Evolutionary conservation across 2,329 filamentous ascomycete genomes (phyloP), one percentile per base, ranked within the genome.

Genomic region (Xylaria multiplex): DNA sequence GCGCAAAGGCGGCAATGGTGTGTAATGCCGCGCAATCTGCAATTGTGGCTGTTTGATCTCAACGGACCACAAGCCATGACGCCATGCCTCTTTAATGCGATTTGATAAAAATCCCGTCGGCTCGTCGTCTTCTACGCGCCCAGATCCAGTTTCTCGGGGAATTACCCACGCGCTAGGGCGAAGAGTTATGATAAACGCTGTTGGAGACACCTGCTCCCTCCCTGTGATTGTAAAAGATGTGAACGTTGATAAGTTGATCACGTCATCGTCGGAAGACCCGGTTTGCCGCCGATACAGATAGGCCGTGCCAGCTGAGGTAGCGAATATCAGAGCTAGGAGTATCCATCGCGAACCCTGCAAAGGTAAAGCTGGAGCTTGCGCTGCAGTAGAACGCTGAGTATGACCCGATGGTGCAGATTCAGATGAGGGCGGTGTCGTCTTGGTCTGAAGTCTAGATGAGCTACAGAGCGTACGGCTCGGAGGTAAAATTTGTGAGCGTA

Each of bases 1-100:
- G 37, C 13, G 14, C 1, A 65, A 24, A 0, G 88, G 85, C 0
- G 93, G 95, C 0, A 99, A 82, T 0, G 95, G 93, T 3, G 96
- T 98, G 79, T 99, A 99, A 64, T 93, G 90, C 68, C 96, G 83
- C 49, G 93, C 92, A 72, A 99, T 97, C 79, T 97, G 94, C 64
- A 98, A 81, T 77, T 97, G 90, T 2, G 96, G 96, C 80, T 98
- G 96, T 81, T 97, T 97, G 75, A 97, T 89, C 81, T 97, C 91
- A 40, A 98, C 90, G 69, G 91, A 93, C 91, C 93, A 97, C 48
- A 96, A 84, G 4, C 91, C 91, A 62, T 86, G 83, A 49, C 79
- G 78, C 86, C 88, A 90, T 27, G 83, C 83, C 11, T 79, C 71
- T 4, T 77, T 73, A 64, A 79, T 60, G 43, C 68, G 66, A n/a